These are phyloP conservation scores for Nannochloropsis salina DNA, from an alignment of 108 stramenopile genomes.

Conservation along the genomic window DNA sequence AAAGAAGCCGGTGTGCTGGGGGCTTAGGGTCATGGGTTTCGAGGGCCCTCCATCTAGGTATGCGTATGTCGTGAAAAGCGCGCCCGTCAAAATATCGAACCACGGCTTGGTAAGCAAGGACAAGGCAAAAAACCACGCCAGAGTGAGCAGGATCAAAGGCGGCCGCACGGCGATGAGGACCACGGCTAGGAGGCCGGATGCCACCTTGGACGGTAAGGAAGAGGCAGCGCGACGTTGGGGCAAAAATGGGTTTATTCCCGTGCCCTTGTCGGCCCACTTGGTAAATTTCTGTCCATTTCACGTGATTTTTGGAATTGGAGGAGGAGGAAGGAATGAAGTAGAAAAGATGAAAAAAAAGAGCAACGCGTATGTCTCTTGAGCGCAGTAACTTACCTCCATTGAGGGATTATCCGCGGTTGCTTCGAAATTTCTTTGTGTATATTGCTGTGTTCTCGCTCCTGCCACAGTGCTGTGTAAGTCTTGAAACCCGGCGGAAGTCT, in stretches of 20 bases:
- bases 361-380: not conserved
- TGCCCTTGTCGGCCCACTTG: conserved; percentile 7
- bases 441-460: no score
- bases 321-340: not conserved
- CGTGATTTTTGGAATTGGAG: not conserved
- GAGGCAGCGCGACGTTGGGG: not conserved
- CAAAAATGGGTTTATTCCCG: conserved; percentile 7
- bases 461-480: no score
- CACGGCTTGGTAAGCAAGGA: not conserved
- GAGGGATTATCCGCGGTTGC: not conserved
- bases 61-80: not conserved
- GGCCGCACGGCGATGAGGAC: not conserved
- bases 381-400: not conserved
- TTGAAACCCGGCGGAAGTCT: no score
- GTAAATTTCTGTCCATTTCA: not conserved
- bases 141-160: not conserved
- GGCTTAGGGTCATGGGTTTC: not conserved
- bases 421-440: no score
- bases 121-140: not conserved
- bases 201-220: not conserved
- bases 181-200: not conserved
- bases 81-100: not conserved
- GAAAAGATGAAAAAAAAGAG: not conserved
- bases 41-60: not conserved
- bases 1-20: not conserved